phyloP scores from a whole-genome alignment of 1,139 yeast genomes.

The Magnusiomyces magnusii region DNA sequence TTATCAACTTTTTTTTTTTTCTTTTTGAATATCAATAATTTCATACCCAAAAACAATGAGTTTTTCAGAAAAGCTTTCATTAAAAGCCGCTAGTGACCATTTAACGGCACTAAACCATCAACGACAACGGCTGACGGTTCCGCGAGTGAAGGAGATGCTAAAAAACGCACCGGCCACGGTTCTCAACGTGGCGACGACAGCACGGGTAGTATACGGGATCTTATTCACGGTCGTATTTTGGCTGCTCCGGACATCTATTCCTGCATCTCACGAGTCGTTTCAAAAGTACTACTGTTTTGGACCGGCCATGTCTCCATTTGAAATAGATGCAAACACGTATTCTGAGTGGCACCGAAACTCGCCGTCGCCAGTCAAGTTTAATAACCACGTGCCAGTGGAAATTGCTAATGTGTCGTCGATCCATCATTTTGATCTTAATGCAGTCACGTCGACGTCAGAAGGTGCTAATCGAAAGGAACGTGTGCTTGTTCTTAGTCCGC shows the following conservation, averaged over 20 bases:
- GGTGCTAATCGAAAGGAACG: constrained; percentile 57
- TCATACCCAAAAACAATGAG: too few relatives aligned
- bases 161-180: constrained; percentile 4
- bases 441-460: constrained; percentile 38
- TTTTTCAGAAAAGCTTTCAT: background rate
- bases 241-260: constrained; percentile 16
- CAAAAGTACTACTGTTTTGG: constrained; percentile 25
- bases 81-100: background rate
- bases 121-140: background rate
- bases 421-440: constrained; percentile 41
- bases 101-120: background rate
- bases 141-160: background rate
- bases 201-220: constrained; percentile 13
- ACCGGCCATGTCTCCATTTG: constrained; percentile 27
- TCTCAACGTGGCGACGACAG: constrained; percentile 14
- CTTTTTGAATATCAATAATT: background rate
- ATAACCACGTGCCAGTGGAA: constrained; percentile 20
- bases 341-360: constrained; percentile 26
- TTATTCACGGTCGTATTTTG: constrained; percentile 14
- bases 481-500: constrained; percentile 64
- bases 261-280: constrained; percentile 19
- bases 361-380: constrained; percentile 27
- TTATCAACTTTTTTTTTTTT: background rate
- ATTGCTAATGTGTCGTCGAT: constrained; percentile 22
- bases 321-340: constrained; percentile 24